Percentiles rank a stretch among this genome's conserved stretches.
phyloP scores from a whole-genome alignment of 805 yeast species.

The Tetrapisispora arboricola region DNA sequence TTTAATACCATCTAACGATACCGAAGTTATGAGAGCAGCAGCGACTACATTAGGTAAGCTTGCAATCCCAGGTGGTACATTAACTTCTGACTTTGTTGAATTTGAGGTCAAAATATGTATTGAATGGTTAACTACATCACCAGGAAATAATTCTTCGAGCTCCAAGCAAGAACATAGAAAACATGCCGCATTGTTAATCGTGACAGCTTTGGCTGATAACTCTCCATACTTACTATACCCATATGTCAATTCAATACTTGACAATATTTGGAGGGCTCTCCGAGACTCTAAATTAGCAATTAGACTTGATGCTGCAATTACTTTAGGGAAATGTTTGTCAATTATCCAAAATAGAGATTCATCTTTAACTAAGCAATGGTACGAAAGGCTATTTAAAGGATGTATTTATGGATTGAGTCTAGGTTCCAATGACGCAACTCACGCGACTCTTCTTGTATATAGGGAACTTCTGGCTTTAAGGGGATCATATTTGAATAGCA shows the following conservation, averaged over 20 bases:
- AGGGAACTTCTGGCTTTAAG: slow-evolving; percentile 65
- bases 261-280: slow-evolving; percentile 79
- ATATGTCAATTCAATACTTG: slow-evolving; percentile 67
- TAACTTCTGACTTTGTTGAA: slow-evolving; percentile 88
- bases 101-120: slow-evolving; percentile 80
- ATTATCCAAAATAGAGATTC: slow-evolving; percentile 74
- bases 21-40: slow-evolving; percentile 77
- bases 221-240: slow-evolving; percentile 77
- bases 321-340: slow-evolving; percentile 65
- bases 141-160: slow-evolving; percentile 27
- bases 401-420: slow-evolving; percentile 50
- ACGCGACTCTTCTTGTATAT: slow-evolving; percentile 75
- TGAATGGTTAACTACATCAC: slow-evolving; percentile 73
- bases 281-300: slow-evolving; percentile 68
- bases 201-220: slow-evolving; percentile 74
- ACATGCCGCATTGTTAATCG: slow-evolving; percentile 81
- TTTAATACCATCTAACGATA: slow-evolving; percentile 71
- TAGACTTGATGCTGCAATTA: slow-evolving; percentile 74
- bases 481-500: slow-evolving; percentile 61
- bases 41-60: slow-evolving; percentile 80
- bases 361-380: slow-evolving; percentile 64
- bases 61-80: slow-evolving; percentile 80
- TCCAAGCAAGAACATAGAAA: slow-evolving; percentile 78
- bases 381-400: slow-evolving; percentile 55
- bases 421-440: slow-evolving; percentile 58